These are phyloP conservation scores for Solanum pennellii DNA, from an alignment of 257 asterid genomes.

Conservation along the genomic window DNA sequence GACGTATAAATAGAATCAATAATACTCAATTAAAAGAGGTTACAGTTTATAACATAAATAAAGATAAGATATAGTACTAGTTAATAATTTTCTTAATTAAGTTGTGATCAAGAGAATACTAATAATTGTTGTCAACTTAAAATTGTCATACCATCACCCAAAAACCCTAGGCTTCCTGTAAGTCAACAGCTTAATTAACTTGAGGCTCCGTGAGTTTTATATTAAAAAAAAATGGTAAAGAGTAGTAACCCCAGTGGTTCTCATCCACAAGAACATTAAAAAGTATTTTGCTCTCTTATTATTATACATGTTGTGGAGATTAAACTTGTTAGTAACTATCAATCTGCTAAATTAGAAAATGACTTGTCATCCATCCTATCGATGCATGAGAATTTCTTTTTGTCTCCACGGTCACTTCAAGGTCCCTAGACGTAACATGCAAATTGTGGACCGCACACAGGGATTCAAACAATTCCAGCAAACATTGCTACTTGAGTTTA, in stretches of 20 bases:
- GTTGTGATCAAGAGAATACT: no score
- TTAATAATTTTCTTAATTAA: background rate
- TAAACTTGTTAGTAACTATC: background rate
- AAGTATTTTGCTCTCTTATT: no score
- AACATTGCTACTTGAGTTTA: background rate
- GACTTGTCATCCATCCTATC: slow-evolving; percentile 17
- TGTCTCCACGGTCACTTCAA: slow-evolving; percentile 12
- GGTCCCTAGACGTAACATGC: slow-evolving; percentile 1
- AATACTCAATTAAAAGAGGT: background rate
- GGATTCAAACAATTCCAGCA: background rate
- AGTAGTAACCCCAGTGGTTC: background rate
- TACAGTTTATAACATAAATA: background rate
- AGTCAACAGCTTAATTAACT: background rate
- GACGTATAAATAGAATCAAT: background rate
- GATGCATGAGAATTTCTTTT: slow-evolving; percentile 13
- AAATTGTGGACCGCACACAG: background rate
- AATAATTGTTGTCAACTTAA: background rate
- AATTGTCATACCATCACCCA: background rate
- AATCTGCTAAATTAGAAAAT: slow-evolving; percentile 14
- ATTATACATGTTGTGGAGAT: background rate
- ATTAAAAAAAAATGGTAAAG: no score
- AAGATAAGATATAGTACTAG: background rate
- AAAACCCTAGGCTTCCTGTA: background rate
- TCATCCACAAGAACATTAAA: background rate
- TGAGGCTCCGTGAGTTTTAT: background rate